These are phyloP conservation scores for Agaricus bisporus DNA, from an alignment of 768 basidiomycete species.

Conservation along the genomic window DNA sequence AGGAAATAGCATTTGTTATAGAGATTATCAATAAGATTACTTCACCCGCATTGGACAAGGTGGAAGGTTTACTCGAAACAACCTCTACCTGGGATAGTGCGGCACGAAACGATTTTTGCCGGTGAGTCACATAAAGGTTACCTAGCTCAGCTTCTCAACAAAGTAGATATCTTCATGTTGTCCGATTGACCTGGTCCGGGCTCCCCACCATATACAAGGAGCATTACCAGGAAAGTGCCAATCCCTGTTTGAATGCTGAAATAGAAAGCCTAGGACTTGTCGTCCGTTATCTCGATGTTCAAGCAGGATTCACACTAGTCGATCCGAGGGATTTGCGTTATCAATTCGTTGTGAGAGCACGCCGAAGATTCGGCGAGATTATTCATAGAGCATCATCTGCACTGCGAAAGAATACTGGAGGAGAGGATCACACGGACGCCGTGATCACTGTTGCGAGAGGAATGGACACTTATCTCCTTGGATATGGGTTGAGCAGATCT, in stretches of 20 bases:
- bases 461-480: slow-evolving; percentile 70
- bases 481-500: slow-evolving; percentile 56
- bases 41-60: slow-evolving; percentile 55
- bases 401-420: slow-evolving; percentile 53
- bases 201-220: slow-evolving; percentile 65
- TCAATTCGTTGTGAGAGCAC: slow-evolving; percentile 51
- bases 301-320: slow-evolving; percentile 69
- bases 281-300: slow-evolving; percentile 57
- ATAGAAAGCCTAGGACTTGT: slow-evolving; percentile 67
- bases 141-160: neutral
- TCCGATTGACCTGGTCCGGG: slow-evolving; percentile 73
- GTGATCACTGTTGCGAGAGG: slow-evolving; percentile 67
- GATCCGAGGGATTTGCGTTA: slow-evolving; percentile 74
- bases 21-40: slow-evolving; percentile 70
- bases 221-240: slow-evolving; percentile 47
- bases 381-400: slow-evolving; percentile 62
- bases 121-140: slow-evolving; percentile 33
- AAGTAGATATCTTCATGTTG: slow-evolving; percentile 58
- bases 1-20: slow-evolving; percentile 76
- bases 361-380: slow-evolving; percentile 60
- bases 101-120: slow-evolving; percentile 78
- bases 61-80: slow-evolving; percentile 56
- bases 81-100: slow-evolving; percentile 57
- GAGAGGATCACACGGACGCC: slow-evolving; percentile 85
- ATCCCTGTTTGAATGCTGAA: slow-evolving; percentile 53